Percentiles rank a stretch among this genome's conserved stretches.
Evolutionary conservation across 192 early-diverging fungal genomes (phyloP).

Genomic region (Linnemannia exigua): DNA sequence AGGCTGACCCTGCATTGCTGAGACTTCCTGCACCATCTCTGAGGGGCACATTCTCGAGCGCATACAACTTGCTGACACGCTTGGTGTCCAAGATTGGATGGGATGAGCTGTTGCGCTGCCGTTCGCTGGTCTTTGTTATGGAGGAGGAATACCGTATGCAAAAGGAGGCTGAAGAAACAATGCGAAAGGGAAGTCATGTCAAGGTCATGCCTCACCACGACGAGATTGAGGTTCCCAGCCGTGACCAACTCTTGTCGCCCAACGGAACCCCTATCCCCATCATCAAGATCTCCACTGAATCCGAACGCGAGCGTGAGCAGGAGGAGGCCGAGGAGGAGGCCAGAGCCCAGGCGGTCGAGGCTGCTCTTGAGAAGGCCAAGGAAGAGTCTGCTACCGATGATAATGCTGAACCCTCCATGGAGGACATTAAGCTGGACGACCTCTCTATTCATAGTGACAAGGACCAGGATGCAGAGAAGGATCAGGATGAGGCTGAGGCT

Average conservation of each 20-base stretch:
- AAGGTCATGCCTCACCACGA: conserved; percentile 13
- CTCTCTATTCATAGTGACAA: conserved; percentile 40
- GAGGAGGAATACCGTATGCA: conserved; percentile 95
- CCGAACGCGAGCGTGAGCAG: conserved; percentile 48
- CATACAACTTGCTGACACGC: conserved; percentile 86
- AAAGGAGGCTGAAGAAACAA: conserved; percentile 81
- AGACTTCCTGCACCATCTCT: conserved; percentile 91
- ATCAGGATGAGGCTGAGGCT: conserved; percentile 44
- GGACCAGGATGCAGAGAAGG: conserved; percentile 30
- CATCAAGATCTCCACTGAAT: conserved; percentile 55
- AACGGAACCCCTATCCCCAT: conserved; percentile 54
- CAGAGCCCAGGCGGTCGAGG: conserved; percentile 34
- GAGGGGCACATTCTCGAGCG: conserved; percentile 93
- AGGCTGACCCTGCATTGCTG: conserved; percentile 76
- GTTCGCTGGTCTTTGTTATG: conserved; percentile 98
- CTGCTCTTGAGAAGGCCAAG: conserved; percentile 17
- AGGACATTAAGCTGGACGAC: conserved; percentile 54
- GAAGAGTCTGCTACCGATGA: conserved; percentile 19
- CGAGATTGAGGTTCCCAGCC: conserved; percentile 19
- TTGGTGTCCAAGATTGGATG: conserved; percentile 92
- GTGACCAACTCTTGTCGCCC: conserved; percentile 46
- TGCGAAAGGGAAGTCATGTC: conserved; percentile 55
- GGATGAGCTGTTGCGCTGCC: conserved; percentile 92
- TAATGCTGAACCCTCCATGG: conserved; percentile 40
- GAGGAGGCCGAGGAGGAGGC: conserved; percentile 47